Evolutionary conservation across 495 filamentous ascomycete species (phyloP).

Genomic region (Pseudotulostoma volvatum): DNA sequence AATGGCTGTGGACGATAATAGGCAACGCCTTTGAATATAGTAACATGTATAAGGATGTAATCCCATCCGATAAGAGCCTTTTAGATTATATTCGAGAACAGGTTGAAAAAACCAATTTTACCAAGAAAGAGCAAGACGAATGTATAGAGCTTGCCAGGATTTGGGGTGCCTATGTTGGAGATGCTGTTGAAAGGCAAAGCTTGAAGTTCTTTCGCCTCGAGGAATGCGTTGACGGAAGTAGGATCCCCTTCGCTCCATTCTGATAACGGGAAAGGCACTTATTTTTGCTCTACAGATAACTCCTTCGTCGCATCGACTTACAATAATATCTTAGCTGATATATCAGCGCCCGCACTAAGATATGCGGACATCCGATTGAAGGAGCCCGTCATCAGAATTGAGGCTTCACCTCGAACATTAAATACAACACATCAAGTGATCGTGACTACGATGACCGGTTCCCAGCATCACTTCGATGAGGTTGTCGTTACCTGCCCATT

Average conservation of each 20-base stretch:
- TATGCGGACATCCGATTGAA: constrained; percentile 45
- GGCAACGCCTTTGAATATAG: constrained; percentile 66
- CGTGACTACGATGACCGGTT: constrained; percentile 38
- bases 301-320: constrained; percentile 82
- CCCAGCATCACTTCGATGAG: constrained; percentile 53
- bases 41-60: constrained; percentile 44
- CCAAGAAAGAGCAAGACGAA: constrained; percentile 34
- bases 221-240: constrained; percentile 80
- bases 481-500: constrained; percentile 73
- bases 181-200: constrained; percentile 59
- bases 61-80: constrained; percentile 50
- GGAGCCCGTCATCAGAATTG: constrained; percentile 37
- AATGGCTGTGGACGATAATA: constrained; percentile 65
- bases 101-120: constrained; percentile 37
- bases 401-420: constrained; percentile 11
- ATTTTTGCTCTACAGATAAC: constrained; percentile 42
- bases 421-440: constrained; percentile 20
- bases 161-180: constrained; percentile 86
- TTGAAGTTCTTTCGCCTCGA: constrained; percentile 91
- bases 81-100: constrained; percentile 60
- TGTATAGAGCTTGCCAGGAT: constrained; percentile 47
- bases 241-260: constrained; percentile 2
- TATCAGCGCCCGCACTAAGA: constrained; percentile 46
- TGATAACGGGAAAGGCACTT: neutral
- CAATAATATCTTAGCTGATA: constrained; percentile 48